phyloP scores from a whole-genome alignment of 495 filamentous ascomycete genomes.

The Trichocladium uniseriatum region DNA sequence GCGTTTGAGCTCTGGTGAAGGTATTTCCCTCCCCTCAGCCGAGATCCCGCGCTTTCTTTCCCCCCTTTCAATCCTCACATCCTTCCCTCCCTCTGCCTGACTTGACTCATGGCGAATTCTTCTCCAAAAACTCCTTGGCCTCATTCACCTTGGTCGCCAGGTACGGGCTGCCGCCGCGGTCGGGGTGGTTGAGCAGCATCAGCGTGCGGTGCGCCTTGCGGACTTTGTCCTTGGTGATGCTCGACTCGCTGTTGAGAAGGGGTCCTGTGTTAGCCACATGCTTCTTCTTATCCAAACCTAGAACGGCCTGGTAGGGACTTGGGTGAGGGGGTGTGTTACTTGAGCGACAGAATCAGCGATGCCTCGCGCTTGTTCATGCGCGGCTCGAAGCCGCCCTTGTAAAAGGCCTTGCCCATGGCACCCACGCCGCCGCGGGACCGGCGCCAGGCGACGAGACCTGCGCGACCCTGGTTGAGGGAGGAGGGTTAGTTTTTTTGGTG shows the following conservation, averaged over 20 bases:
- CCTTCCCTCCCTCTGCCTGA: not conserved
- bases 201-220: conserved; percentile 93
- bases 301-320: conserved; percentile 6
- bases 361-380: conserved; percentile 90
- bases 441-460: conserved; percentile 79
- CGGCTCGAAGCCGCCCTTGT: conserved; percentile 94
- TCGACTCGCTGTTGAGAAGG: conserved; percentile 55
- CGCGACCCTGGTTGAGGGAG: conserved; percentile 59
- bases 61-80: not conserved
- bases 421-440: conserved; percentile 68
- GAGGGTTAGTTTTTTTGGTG: not conserved
- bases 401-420: conserved; percentile 79
- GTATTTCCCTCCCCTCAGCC: not conserved
- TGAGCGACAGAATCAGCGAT: conserved; percentile 79
- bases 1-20: too few species aligned
- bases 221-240: conserved; percentile 79
- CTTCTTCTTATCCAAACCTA: too few species aligned
- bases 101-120: conserved; percentile 28
- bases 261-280: conserved; percentile 2
- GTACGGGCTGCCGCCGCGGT: conserved; percentile 94
- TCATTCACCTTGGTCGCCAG: conserved; percentile 96
- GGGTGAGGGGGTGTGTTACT: conserved; percentile 45
- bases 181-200: conserved; percentile 97
- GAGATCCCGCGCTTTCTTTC: not conserved
- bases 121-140: conserved; percentile 93